Percentiles rank a stretch among this genome's conserved stretches.
Conservation (phyloP, 371 early-diverging fungal genomes). For the Chytridiales sp. region DNA sequence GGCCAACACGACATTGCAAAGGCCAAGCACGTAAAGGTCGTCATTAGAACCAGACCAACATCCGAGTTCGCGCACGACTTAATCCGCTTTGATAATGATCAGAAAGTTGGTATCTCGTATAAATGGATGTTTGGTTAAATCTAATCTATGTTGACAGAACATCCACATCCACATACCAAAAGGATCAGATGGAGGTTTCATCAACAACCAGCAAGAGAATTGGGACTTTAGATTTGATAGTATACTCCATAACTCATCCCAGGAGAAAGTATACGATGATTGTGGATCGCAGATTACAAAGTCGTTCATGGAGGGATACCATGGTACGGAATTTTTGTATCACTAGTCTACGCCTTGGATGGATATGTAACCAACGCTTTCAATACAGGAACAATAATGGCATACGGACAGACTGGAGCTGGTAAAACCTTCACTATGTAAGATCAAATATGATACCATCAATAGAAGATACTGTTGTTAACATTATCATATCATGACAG, state of each 20-base stretch:
- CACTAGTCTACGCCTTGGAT: background rate
- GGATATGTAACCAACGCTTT: background rate
- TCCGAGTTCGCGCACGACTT: conserved; percentile 47
- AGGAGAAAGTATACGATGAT: conserved; percentile 62
- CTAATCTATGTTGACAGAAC: conserved; percentile 18
- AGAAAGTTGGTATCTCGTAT: conserved; percentile 32
- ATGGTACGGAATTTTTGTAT: conserved; percentile 34
- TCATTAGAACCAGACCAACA: conserved; percentile 54
- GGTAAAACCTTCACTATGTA: conserved; percentile 73
- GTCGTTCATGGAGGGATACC: conserved; percentile 60
- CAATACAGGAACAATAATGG: conserved; percentile 46
- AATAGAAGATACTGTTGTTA: background rate
- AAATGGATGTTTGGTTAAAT: background rate
- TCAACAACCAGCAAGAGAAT: conserved; percentile 58
- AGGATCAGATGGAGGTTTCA: conserved; percentile 51
- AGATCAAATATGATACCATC: background rate
- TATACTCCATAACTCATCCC: conserved; percentile 55
- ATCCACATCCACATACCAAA: conserved; percentile 55
- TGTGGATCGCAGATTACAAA: conserved; percentile 50
- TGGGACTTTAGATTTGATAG: conserved; percentile 59
- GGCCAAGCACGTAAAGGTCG: conserved; percentile 53
- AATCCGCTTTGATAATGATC: conserved; percentile 44
- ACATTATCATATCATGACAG: conserved; percentile 34
- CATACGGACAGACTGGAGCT: conserved; percentile 65
- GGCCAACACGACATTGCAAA: too few relatives aligned